phyloP scores from a whole-genome alignment of 1,284 basidiomycete species.

The Rhodotorula sp. region DNA sequence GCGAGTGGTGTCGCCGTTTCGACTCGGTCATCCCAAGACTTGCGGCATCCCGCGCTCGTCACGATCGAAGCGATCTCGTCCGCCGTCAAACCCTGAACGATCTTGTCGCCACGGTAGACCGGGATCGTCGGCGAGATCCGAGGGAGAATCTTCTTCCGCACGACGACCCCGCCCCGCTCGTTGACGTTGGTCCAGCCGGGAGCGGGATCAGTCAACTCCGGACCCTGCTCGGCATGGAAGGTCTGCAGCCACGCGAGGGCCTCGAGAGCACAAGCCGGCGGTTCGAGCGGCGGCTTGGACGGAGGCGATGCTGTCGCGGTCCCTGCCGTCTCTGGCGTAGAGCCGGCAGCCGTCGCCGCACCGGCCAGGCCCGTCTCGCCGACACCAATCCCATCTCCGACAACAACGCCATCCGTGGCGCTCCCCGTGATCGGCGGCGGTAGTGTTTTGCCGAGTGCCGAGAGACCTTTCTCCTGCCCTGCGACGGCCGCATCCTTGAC shows the following conservation, averaged over 20 bases:
- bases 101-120: conserved; percentile 84
- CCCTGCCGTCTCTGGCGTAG: neutral
- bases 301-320: neutral
- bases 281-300: conserved; percentile 46
- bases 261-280: conserved; percentile 73
- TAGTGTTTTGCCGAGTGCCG: neutral
- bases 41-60: conserved; percentile 66
- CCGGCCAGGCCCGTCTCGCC: neutral
- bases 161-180: conserved; percentile 71
- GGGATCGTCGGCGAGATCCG: conserved; percentile 79
- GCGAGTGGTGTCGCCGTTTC: conserved; percentile 70
- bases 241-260: conserved; percentile 74
- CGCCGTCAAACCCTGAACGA: conserved; percentile 90
- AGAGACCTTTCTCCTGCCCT: neutral
- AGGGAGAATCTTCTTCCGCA: conserved; percentile 72
- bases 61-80: conserved; percentile 81
- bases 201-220: conserved; percentile 51
- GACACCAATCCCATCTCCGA: neutral
- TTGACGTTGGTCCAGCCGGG: conserved; percentile 79
- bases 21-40: conserved; percentile 80
- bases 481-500: neutral
- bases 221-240: conserved; percentile 63
- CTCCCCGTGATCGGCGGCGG: neutral
- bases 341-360: neutral
- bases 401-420: neutral